Evolutionary conservation across 306 rosid genomes (phyloP).

Genomic region (Purshia tridentata): DNA sequence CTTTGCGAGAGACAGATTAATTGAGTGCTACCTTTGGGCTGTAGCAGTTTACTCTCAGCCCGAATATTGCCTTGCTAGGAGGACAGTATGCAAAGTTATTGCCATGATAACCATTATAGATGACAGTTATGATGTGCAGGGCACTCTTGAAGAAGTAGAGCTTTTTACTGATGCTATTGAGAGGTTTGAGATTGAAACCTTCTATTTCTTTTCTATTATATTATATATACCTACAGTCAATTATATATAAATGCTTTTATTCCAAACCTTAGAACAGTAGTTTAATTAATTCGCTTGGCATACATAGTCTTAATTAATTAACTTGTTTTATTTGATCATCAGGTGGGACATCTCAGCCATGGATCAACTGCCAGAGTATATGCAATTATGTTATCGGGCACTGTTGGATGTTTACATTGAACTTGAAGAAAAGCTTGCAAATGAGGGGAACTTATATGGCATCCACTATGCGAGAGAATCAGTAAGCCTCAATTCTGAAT

Average conservation of each 20-base stretch:
- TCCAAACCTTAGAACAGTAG: too few relatives aligned
- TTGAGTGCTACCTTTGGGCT: conserved; percentile 1
- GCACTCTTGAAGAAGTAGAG: background rate
- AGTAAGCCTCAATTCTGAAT: too few relatives aligned
- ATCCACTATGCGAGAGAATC: too few relatives aligned
- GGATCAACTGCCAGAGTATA: background rate
- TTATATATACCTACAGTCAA: too few relatives aligned
- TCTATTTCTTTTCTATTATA: too few relatives aligned
- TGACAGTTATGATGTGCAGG: background rate
- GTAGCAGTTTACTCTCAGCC: background rate
- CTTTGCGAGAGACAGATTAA: conserved; percentile 37
- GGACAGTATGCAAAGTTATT: background rate
- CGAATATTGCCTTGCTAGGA: background rate
- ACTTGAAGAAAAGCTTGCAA: background rate
- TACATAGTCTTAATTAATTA: too few relatives aligned
- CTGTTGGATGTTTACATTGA: background rate
- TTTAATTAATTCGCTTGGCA: too few relatives aligned
- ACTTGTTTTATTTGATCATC: background rate
- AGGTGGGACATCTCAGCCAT: conserved; percentile 1
- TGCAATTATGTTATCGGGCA: background rate
- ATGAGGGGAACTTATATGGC: too few relatives aligned
- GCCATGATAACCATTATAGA: background rate
- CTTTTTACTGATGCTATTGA: conserved; percentile 5
- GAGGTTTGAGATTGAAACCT: background rate
- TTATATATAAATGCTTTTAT: too few relatives aligned